A percentile compares a stretch with the other conserved stretches of the same genome.
These are phyloP conservation scores for Nannizziopsis arthrosporioides DNA, from an alignment of 2,329 filamentous ascomycete species.

Conservation along the genomic window DNA sequence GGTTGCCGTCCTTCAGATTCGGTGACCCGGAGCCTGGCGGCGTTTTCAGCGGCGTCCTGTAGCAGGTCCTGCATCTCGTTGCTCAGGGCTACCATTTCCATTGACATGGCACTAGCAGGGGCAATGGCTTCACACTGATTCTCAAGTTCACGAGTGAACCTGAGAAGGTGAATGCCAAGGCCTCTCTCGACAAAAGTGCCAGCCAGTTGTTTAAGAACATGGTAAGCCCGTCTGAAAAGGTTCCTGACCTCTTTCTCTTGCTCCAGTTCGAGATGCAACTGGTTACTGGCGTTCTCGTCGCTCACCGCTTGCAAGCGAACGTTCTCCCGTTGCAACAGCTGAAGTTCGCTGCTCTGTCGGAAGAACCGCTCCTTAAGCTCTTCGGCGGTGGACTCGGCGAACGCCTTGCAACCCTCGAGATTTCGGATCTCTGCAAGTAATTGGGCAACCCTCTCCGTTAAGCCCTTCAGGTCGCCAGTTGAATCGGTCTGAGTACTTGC, in stretches of 20 bases:
- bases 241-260: neutral
- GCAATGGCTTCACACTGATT: constrained; percentile 1
- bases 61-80: constrained; percentile 4
- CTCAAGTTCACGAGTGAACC: constrained; percentile 5
- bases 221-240: neutral
- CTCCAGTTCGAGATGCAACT: neutral
- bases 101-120: neutral
- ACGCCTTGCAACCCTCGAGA: constrained; percentile 8
- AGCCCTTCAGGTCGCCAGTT: constrained; percentile 8
- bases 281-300: constrained; percentile 3
- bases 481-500: constrained; percentile 1
- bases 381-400: constrained; percentile 1
- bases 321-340: constrained; percentile 3
- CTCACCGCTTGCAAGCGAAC: constrained; percentile 1
- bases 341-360: constrained; percentile 5
- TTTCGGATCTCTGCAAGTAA: constrained; percentile 6
- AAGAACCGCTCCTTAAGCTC: constrained; percentile 4
- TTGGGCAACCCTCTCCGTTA: constrained; percentile 10
- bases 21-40: neutral
- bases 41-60: constrained; percentile 1
- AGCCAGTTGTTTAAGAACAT: constrained; percentile 5
- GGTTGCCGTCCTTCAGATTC: neutral
- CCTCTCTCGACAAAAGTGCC: neutral
- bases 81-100: neutral
- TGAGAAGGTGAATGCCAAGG: neutral